These are phyloP conservation scores for Saturnispora mendoncae DNA, from an alignment of 805 yeast species.

Conservation along the genomic window DNA sequence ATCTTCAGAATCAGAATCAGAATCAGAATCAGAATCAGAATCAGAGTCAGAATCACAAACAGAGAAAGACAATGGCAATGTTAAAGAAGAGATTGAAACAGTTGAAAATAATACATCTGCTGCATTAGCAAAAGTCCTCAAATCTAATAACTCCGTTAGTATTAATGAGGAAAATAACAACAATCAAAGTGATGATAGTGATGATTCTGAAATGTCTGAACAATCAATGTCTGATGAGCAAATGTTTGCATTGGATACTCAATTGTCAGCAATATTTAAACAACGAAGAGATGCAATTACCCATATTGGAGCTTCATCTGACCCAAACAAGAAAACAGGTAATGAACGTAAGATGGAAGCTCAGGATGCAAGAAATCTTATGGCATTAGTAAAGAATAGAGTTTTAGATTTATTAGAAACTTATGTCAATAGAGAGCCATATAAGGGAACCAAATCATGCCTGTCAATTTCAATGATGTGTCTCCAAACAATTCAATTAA, in stretches of 20 bases:
- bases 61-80: conserved; percentile 31
- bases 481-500: conserved; percentile 4
- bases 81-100: conserved; percentile 27
- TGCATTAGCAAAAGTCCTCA: conserved; percentile 63
- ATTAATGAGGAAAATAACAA: conserved; percentile 26
- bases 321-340: conserved; percentile 30
- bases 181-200: conserved; percentile 34
- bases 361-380: conserved; percentile 69
- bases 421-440: conserved; percentile 33
- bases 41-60: conserved; percentile 7
- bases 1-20: conserved; percentile 24
- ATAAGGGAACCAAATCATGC: conserved; percentile 6
- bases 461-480: conserved; percentile 8
- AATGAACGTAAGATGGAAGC: conserved; percentile 64
- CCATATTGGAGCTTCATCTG: conserved; percentile 31
- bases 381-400: conserved; percentile 69
- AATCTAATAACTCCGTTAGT: conserved; percentile 28
- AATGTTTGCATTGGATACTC: conserved; percentile 89
- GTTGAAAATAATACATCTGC: conserved; percentile 41
- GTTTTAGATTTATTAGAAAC: conserved; percentile 69
- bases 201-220: conserved; percentile 47
- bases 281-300: conserved; percentile 66
- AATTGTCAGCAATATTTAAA: conserved; percentile 72
- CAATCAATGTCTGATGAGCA: conserved; percentile 94
- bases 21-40: conserved; percentile 35